A percentile compares a stretch with the other conserved stretches of the same genome.
phyloP scores from a whole-genome alignment of 192 early-diverging fungal species.

The Coemansia sp. region DNA sequence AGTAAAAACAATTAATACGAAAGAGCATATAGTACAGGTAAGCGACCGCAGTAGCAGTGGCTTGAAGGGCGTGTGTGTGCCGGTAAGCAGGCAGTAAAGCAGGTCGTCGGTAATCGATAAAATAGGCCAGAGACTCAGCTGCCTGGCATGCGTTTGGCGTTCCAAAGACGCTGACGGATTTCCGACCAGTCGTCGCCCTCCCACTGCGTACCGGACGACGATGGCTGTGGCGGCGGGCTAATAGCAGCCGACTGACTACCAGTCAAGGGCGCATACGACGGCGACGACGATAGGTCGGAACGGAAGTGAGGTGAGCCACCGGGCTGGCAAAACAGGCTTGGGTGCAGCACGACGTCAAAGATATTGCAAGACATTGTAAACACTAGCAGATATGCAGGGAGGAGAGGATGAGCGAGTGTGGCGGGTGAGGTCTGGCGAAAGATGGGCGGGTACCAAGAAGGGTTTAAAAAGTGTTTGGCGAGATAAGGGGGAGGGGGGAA shows the following conservation, averaged over 20 bases:
- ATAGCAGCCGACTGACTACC: background rate
- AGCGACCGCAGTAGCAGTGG: constrained; percentile 4
- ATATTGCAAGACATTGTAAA: constrained; percentile 41
- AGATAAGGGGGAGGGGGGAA: background rate
- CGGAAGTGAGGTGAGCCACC: constrained; percentile 12
- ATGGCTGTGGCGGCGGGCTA: background rate
- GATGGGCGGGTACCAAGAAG: background rate
- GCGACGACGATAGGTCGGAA: background rate
- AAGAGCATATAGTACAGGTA: constrained; percentile 8
- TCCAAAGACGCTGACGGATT: constrained; percentile 52
- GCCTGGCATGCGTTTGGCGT: constrained; percentile 27
- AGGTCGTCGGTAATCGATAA: background rate
- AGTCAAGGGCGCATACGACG: constrained; percentile 10
- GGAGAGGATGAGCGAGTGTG: background rate
- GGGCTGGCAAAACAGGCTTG: constrained; percentile 43
- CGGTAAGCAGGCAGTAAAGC: background rate
- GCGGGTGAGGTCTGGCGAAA: background rate
- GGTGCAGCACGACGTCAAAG: constrained; percentile 52
- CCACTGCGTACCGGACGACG: constrained; percentile 14
- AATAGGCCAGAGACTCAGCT: constrained; percentile 1
- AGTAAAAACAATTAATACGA: background rate
- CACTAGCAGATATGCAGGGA: background rate
- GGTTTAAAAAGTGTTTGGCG: background rate
- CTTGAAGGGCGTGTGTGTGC: background rate
- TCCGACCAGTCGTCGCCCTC: constrained; percentile 43